These are phyloP conservation scores for Sclerotinia minor DNA, from an alignment of 2,329 filamentous ascomycete species.

Conservation along the genomic window DNA sequence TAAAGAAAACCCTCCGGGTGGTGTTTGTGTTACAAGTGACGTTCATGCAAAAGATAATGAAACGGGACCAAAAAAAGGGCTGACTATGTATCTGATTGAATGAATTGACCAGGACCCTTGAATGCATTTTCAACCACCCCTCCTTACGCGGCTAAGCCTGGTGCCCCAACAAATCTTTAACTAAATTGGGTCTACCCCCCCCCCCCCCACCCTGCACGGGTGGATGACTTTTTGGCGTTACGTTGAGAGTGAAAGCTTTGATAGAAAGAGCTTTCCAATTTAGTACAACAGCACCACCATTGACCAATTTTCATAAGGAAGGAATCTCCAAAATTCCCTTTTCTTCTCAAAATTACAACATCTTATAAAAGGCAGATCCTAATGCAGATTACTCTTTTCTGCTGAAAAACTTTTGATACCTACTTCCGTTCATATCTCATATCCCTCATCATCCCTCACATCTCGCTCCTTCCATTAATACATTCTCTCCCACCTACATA, in stretches of 20 bases:
- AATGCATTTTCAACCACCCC: constrained; percentile 19
- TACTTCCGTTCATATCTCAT: not conserved
- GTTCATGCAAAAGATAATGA: constrained; percentile 10
- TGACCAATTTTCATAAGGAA: not conserved
- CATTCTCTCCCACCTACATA: constrained; percentile 22
- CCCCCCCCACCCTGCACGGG: constrained; percentile 18
- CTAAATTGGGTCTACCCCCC: constrained; percentile 17
- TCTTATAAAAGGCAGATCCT: not conserved
- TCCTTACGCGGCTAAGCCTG: not conserved
- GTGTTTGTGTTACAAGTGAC: not conserved
- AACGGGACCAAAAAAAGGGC: not conserved
- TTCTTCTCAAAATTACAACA: not conserved
- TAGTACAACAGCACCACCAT: not conserved
- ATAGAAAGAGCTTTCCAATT: constrained; percentile 4
- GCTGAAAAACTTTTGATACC: not conserved
- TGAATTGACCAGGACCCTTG: not conserved
- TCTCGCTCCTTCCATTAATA: not conserved
- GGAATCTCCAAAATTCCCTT: not conserved
- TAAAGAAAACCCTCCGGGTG: not conserved
- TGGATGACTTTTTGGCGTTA: constrained; percentile 25
- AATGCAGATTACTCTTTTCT: constrained; percentile 2
- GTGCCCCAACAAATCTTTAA: constrained; percentile 25
- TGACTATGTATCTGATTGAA: not conserved
- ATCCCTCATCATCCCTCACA: too few species aligned
- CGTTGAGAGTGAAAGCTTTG: constrained; percentile 21